Base-by-base conservation (phyloP, 1,284 basidiomycete genomes). In the Mycena citricolor region DNA sequence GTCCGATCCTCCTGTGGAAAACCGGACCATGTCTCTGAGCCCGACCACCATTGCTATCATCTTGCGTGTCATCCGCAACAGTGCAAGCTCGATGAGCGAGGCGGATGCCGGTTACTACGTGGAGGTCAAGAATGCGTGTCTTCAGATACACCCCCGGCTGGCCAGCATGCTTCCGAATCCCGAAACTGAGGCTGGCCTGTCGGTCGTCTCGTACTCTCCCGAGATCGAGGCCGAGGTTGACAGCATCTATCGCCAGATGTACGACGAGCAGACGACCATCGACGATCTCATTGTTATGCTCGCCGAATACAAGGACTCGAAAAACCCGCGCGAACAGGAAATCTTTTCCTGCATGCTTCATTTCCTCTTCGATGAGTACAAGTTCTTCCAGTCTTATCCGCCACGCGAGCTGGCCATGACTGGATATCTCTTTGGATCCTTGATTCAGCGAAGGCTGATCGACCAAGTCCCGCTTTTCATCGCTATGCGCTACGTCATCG, bases 351-450 rank as follows among this genome's bases (percentile, higher is more conserved):
- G 94, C 77, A 95, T 97, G 81, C 83, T 99, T 39, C 94, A 98
- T 71, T 97, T 97, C 70, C 81, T 99, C 42, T 99, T 99, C 67
- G 97, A 99, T 80, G 97, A 99, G 73, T 97, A 97, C 81, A 94
- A 94, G 62, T 99, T 97, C 75, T 97, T 99, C 81, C 92, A 97
- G 63, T 89, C 90, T 39, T 95, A 99, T 61, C 97, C 97, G 12
- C 78, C 90, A 22, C 90, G 93, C 51, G 94, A 99, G 70, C 78
- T 99, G 35, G 84, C 86, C 32, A 94, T 99, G 83, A 99, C 97
- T 1, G 97, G 91, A 37, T 89, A 93, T 59, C 79, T 99, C 25
- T 99, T 99, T 58, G 97, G 97, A 31, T 94, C 93, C 17, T 79
- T 99, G 56, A 97, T 99, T 57, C 92, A 97, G 61, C 83, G 89